A percentile compares a stretch with the other conserved stretches of the same genome.
These are phyloP conservation scores for Blastobotrys malaysiensis DNA, from an alignment of 1,139 yeast species.

Conservation along the genomic window DNA sequence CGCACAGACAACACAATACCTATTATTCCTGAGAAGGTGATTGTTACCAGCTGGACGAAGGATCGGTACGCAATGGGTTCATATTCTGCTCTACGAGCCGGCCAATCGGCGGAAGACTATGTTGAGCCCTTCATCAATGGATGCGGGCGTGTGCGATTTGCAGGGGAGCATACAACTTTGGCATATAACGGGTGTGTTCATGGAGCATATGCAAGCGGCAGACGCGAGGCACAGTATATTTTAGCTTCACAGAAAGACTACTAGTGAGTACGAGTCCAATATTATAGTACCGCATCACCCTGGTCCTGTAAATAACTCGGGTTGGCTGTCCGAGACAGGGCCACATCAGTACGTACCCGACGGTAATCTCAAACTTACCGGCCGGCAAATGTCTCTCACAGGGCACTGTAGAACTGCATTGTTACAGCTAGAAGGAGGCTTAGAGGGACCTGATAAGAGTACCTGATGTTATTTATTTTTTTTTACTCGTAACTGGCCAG, in stretches of 20 bases:
- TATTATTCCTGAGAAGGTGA: constrained; percentile 45
- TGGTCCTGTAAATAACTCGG: not conserved
- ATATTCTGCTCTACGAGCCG: constrained; percentile 61
- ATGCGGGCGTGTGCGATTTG: constrained; percentile 57
- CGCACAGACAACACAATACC: constrained; percentile 14
- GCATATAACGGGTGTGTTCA: constrained; percentile 82
- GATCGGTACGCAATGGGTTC: constrained; percentile 71
- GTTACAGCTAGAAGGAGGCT: not conserved
- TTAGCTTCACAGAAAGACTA: not conserved
- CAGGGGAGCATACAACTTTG: constrained; percentile 72
- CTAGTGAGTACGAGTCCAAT: too few relatives aligned
- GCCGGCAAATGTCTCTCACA: not conserved
- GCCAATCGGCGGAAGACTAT: constrained; percentile 60
- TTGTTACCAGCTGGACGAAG: constrained; percentile 62
- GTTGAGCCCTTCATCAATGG: constrained; percentile 54
- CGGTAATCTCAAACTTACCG: not conserved
- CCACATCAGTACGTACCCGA: not conserved
- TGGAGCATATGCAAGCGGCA: constrained; percentile 73
- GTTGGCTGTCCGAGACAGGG: not conserved
- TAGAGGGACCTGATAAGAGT: not conserved
- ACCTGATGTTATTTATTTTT: too few relatives aligned
- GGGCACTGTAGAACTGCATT: not conserved
- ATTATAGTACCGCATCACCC: too few relatives aligned
- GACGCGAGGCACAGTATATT: constrained; percentile 53
- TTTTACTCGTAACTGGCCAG: too few relatives aligned